phyloP scores from a whole-genome alignment of 345 rosid genomes.

The Gossypium ekmanianum region DNA sequence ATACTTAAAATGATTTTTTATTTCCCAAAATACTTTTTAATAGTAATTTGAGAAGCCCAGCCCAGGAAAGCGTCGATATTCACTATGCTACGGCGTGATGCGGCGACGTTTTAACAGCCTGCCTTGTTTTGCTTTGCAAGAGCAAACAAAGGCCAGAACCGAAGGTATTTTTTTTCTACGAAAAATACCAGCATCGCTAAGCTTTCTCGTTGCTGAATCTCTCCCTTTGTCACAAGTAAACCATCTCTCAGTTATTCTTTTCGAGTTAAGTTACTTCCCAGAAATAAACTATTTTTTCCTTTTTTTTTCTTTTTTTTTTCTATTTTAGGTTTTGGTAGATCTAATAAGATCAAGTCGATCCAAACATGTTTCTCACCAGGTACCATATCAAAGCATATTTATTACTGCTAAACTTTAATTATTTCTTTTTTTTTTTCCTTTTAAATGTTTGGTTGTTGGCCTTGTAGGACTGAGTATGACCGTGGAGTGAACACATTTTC shows the following conservation, averaged over 20 bases:
- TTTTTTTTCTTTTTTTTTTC: not conserved
- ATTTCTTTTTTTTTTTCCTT: not conserved
- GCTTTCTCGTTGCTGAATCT: not conserved
- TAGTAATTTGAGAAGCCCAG: too few species aligned
- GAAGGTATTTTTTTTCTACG: too few species aligned
- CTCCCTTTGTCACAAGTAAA: too few species aligned
- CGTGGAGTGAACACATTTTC: slow-evolving; percentile 99
- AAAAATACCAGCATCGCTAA: too few species aligned
- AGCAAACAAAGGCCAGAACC: not conserved
- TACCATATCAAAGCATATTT: slow-evolving; percentile 16
- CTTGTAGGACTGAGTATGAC: slow-evolving; percentile 89
- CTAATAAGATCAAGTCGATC: slow-evolving; percentile 24
- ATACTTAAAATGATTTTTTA: too few species aligned
- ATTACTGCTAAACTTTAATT: not conserved
- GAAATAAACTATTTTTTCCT: not conserved
- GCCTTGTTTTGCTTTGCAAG: slow-evolving; percentile 31
- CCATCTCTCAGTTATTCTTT: not conserved
- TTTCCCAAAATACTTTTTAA: too few species aligned
- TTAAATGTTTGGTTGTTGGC: slow-evolving; percentile 4
- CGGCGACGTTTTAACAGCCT: slow-evolving; percentile 5
- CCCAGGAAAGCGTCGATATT: not conserved
- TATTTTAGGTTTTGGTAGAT: slow-evolving; percentile 18
- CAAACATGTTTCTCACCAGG: slow-evolving; percentile 74
- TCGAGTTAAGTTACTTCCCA: not conserved
- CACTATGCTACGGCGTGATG: not conserved